Base-by-base conservation (phyloP, 2,329 filamentous ascomycete genomes). In the Pestalotiopsis sp. region DNA sequence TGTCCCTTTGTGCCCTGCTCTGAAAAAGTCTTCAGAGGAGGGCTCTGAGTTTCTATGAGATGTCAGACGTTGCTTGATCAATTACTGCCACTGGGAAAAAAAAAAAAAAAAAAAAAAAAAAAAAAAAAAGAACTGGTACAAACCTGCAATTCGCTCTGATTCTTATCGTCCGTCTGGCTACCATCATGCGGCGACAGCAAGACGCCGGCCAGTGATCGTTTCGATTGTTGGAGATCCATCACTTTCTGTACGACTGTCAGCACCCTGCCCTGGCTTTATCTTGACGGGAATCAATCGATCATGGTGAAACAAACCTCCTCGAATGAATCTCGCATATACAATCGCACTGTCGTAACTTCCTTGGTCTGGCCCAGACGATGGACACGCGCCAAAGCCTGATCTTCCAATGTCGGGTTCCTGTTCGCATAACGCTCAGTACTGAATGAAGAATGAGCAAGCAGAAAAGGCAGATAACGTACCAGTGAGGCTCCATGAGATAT, bases 381-480 rank as follows among this genome's bases (percentile, higher is more conserved):
- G 3, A 83, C 76, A 13, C 81, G 75, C 1, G 80, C 80, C 0
- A 85, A 71, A 0, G 82, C 82, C 70, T 84, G 82, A 4, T 84
- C 41, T 3, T 49, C 41, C 4, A 49, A n/a, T 5, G 13, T 49
- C 41, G 41, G 41, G 4, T 49, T 49, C 41, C 41, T 49, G 14
- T n/a, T 49, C 1, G 41, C 14, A 5, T 3, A n/a, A 5, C 13
- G n/a, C 12, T 14, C 14, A 49, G 13, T 49, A 49, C 5, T 49
- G 41, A 49, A 49, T n/a, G 12, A 13, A 13, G 6, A 3, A 9
- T n/a, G 4, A 45, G 2, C 41, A 45, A n/a, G 39, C 1, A 27
- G 13, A 17, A 45, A 4, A 17, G 12, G 2, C 39, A 45, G 1
- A 6, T 45, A 45, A 27, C 5, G 4, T 49, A 49, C 41, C 41